These are phyloP conservation scores for Coniochaeta hoffmannii DNA, from an alignment of 2,329 filamentous ascomycete species.

Conservation along the genomic window DNA sequence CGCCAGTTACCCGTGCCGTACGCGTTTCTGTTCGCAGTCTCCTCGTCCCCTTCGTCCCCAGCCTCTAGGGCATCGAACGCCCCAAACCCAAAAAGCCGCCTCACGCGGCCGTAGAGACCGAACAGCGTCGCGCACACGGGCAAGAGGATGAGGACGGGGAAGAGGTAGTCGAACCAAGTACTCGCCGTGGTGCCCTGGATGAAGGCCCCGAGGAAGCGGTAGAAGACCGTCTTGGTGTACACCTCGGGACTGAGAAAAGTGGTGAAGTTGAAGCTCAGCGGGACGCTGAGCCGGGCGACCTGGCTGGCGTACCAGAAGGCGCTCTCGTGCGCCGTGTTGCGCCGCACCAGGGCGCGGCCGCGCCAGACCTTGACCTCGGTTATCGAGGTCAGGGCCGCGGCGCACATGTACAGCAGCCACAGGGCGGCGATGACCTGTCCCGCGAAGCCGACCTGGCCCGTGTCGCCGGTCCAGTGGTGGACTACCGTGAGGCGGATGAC, in stretches of 20 bases:
- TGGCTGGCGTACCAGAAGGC: slow-evolving; percentile 95
- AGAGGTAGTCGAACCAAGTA: slow-evolving; percentile 77
- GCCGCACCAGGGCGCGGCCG: slow-evolving; percentile 78
- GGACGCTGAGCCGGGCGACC: slow-evolving; percentile 86
- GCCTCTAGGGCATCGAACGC: not conserved
- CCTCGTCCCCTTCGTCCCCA: slow-evolving; percentile 65
- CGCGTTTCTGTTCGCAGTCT: slow-evolving; percentile 54
- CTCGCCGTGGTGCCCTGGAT: slow-evolving; percentile 81
- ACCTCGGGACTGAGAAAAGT: slow-evolving; percentile 73
- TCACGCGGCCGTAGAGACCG: slow-evolving; percentile 78
- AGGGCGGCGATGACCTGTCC: slow-evolving; percentile 76
- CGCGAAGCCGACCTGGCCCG: slow-evolving; percentile 73
- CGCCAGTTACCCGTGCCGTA: slow-evolving; percentile 82
- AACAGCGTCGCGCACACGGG: slow-evolving; percentile 83
- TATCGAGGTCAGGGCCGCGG: slow-evolving; percentile 78
- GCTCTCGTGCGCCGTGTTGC: slow-evolving; percentile 87
- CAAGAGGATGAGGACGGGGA: slow-evolving; percentile 79
- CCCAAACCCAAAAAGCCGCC: slow-evolving; percentile 64
- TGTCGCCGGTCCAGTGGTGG: slow-evolving; percentile 65
- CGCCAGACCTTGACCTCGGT: slow-evolving; percentile 97
- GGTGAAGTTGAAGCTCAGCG: slow-evolving; percentile 92
- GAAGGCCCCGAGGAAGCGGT: slow-evolving; percentile 72
- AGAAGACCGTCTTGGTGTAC: slow-evolving; percentile 76
- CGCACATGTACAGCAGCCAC: slow-evolving; percentile 96
- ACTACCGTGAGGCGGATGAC: slow-evolving; percentile 59